Base-by-base conservation (phyloP, 225 moss, liverwort and hornwort species). In the Lunularia cruciata region DNA sequence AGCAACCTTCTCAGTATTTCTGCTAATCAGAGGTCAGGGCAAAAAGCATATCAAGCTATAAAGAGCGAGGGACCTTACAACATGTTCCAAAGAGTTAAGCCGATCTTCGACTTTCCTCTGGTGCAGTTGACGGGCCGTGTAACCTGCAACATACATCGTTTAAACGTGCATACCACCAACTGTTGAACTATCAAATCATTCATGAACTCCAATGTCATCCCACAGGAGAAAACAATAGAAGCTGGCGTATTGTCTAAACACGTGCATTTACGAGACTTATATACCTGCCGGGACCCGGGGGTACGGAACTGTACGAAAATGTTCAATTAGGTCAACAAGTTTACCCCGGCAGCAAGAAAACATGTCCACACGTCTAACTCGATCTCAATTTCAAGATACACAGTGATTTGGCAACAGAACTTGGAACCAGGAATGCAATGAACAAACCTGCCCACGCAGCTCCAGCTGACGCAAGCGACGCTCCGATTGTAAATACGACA, bases 81-180 rank as follows among this genome's bases (percentile, higher is more conserved):
- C 90, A 73, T 86, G 86, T 74, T 91, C 90, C 39, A 91, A 78
- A 42, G 83, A 86, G 60, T 88, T 88, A 58, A 91, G 73, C 63
- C 90, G 83, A 60, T 91, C 90, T 83, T 91, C 90, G 65, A 91
- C 90, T 77, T 91, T 88, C 77, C 66, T 86, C 57, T 91, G 90
- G 72, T 91, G 90, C 61, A 88, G 43, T 75, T 91, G 90, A 35
- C 90, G 88, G 12, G 90, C 90, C 49, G 90, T 86, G 68, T 91
- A 91, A 64, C 90, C 89, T 89, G 62, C 56, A 45, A 38, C 64
- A 33, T 23, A 26, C 8, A 26, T 6, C 22, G 47, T 18, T 18
- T 14, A 19, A 14, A 48, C 7, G 19, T 18, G 3, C 4, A 48
- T 18, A 48, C 19, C 47, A 48, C 6, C 13, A n/a, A n/a, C n/a